phyloP scores from a whole-genome alignment of 306 rosid genomes.

The Trichosanthes cucumerina region DNA sequence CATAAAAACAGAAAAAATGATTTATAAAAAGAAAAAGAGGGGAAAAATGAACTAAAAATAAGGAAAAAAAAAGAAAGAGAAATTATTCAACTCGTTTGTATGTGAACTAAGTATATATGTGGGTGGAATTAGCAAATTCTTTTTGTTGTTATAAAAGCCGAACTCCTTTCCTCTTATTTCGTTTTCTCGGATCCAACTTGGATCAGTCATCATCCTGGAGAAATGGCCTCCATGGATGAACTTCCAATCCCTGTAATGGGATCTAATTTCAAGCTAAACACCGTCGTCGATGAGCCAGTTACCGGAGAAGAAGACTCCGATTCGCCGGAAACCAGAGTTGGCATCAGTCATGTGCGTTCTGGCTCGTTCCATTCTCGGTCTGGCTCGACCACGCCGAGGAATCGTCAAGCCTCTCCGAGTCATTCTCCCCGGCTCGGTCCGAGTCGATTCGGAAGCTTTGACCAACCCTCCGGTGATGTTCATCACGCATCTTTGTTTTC shows the following conservation, averaged over 20 bases:
- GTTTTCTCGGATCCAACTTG: slow-evolving; percentile 21
- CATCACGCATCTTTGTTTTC: slow-evolving; percentile 12
- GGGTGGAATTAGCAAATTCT: background rate
- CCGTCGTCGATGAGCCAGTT: background rate
- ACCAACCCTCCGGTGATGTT: slow-evolving; percentile 23
- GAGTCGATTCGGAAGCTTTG: slow-evolving; percentile 45
- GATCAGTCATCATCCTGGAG: background rate
- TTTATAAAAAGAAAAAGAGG: no score
- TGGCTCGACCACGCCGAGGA: slow-evolving; percentile 31
- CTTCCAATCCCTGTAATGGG: background rate
- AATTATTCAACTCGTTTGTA: no score
- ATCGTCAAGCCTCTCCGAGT: slow-evolving; percentile 44
- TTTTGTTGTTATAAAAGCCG: background rate
- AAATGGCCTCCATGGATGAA: slow-evolving; percentile 24
- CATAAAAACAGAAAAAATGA: no score
- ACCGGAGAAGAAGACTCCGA: slow-evolving; percentile 6
- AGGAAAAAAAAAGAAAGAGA: no score
- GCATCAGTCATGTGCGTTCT: slow-evolving; percentile 17
- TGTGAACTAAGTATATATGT: no score
- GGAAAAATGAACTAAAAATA: no score
- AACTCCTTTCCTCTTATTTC: background rate
- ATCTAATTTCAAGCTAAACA: background rate
- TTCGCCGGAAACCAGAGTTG: background rate
- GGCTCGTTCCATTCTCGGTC: slow-evolving; percentile 27
- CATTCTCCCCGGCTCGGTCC: slow-evolving; percentile 43